These are phyloP conservation scores for Smittium culicis DNA, from an alignment of 371 early-diverging fungal genomes.

Conservation along the genomic window DNA sequence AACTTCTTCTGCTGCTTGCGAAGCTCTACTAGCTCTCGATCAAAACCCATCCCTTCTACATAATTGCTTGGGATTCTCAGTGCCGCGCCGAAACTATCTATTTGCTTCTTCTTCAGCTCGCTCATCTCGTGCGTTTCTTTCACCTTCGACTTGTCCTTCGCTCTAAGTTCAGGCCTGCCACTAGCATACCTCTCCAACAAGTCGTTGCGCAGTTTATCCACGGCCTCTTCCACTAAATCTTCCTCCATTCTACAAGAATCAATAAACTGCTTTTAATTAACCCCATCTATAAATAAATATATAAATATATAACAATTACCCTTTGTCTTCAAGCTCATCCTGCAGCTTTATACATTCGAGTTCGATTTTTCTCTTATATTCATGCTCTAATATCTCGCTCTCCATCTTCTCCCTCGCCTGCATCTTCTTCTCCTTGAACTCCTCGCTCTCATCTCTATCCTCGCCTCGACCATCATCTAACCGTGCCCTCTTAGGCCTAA, in stretches of 20 bases:
- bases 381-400: conserved; percentile 55
- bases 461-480: not conserved
- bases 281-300: not conserved
- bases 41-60: conserved; percentile 74
- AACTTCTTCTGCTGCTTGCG: conserved; percentile 36
- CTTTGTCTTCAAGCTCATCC: conserved; percentile 54
- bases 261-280: too few species aligned
- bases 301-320: conserved; percentile 9
- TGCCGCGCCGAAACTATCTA: conserved; percentile 48
- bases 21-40: conserved; percentile 51
- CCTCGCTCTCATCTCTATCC: conserved; percentile 8
- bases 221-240: conserved; percentile 36
- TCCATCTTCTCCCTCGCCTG: conserved; percentile 38
- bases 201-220: conserved; percentile 45
- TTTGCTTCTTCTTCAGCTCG: conserved; percentile 54
- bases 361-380: conserved; percentile 76
- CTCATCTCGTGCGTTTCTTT: conserved; percentile 55
- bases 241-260: too few species aligned
- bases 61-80: conserved; percentile 48
- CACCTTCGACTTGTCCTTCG: conserved; percentile 19
- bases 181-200: too few species aligned
- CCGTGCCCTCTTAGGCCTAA: conserved; percentile 32
- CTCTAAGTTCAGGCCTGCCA: conserved; percentile 35
- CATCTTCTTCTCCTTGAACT: conserved; percentile 1
- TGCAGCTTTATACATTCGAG: conserved; percentile 63